Base-by-base conservation (phyloP, 768 basidiomycete genomes). In the Trametes maxima region DNA sequence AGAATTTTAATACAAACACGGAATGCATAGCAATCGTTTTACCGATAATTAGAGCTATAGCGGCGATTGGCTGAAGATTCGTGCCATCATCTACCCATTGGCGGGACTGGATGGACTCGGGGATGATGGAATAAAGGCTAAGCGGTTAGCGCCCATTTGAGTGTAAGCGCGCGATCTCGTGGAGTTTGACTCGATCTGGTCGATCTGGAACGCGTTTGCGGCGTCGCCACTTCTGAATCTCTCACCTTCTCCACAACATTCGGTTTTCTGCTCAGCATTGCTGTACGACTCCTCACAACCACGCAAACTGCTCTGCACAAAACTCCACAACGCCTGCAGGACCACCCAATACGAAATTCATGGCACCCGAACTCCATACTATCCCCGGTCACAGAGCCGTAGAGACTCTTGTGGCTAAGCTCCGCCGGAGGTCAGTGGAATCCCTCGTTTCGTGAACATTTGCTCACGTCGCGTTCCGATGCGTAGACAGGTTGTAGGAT, bases 401-500 rank as follows among this genome's bases (percentile, higher is more conserved):
- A 2, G 90, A 92, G 70, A 80, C 77, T 44, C 79, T 92, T 14
- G 89, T 85, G 39, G 84, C 85, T 21, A 89, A 84, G 69, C 76
- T 92, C 60, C 81, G 87, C 55, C 80, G 90, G 78, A 80, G 90
- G 90, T 90, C 70, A 76, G 86, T 81, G 35, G 25, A 53, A 39
- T 50, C 54, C 47, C 42, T 44, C 60, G 44, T 54, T 53, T 40
- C 49, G 56, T 63, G 54, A 43, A 11, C 36, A 2, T 14, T 60
- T 49, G 54, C 37, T 45, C 50, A 60, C 39, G 33, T 33, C 21
- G 17, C 21, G 14, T 36, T 14, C 17, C 7, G 11, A 11, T 33
- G 1, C 42, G 1, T 72, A 97, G 95, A 65, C 94, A 97, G 75
- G 80, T 98, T 49, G 86, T 96, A 60, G 96, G 97, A 33, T 95